These are phyloP conservation scores for Exidia glandulosa DNA, from an alignment of 768 basidiomycete species.

Conservation along the genomic window DNA sequence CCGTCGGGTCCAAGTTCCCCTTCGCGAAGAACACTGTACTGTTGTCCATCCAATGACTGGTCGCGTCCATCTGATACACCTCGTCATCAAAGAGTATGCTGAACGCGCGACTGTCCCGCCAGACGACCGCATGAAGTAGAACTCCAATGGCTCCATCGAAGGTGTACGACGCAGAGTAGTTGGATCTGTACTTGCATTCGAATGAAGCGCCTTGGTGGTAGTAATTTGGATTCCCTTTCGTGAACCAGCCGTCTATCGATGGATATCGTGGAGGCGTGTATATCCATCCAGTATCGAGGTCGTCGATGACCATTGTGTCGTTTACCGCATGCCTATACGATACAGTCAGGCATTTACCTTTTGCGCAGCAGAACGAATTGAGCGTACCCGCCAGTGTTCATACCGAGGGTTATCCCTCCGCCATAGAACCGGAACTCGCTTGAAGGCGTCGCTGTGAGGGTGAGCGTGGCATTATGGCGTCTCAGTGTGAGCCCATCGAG, in stretches of 20 bases:
- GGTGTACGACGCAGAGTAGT: not conserved
- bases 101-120: not conserved
- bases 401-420: too few relatives aligned
- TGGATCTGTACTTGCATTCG: not conserved
- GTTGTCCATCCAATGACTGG: not conserved
- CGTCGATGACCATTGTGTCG: not conserved
- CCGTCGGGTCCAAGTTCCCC: not conserved
- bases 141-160: not conserved
- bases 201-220: too few relatives aligned
- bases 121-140: not conserved
- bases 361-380: too few relatives aligned
- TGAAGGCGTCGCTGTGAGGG: too few relatives aligned
- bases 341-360: too few relatives aligned
- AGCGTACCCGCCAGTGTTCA: too few relatives aligned
- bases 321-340: too few relatives aligned
- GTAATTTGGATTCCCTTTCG: too few relatives aligned
- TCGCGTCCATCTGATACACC: not conserved
- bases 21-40: not conserved
- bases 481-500: too few relatives aligned
- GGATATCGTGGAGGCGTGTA: not conserved
- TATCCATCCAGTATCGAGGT: not conserved
- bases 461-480: too few relatives aligned
- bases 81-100: not conserved
- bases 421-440: too few relatives aligned
- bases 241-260: not conserved